Base-by-base conservation (phyloP, 2,329 filamentous ascomycete genomes). In the Penicillium hordei region DNA sequence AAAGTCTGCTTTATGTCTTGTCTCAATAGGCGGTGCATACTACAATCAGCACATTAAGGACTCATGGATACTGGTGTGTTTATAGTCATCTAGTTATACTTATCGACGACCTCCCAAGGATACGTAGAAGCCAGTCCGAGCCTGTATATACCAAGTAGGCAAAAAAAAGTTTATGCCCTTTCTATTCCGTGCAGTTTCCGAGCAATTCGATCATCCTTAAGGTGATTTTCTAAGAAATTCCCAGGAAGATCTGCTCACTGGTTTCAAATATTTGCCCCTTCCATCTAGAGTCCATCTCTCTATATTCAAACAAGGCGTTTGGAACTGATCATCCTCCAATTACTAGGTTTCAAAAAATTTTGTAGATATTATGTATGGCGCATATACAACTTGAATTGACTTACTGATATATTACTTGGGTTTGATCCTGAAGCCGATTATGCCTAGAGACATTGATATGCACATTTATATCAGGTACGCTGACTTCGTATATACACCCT, bases 141-240 rank as follows among this genome's bases (percentile, higher is more conserved):
- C 15, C 13, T 1, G 2, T 34, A 34, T 34, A 31, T 5, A 31
- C 4, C 12, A 34, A 10, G 57, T 79, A 80, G 1, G 70, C 75
- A 60, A 81, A 81, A 70, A 81, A 80, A 0, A 78, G 78, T 31
- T 76, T 68, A 49, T 74, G 67, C 39, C 75, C 73, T 10, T 73
- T 63, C 48, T 68, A 12, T 33, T 33, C 71, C 7, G 71, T 66
- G 9, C 71, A 67, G 8, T 70, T 70, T 44, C 63, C 54, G 7
- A 75, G 58, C 42, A 66, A 72, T 2, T 62, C 34, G n/a, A 70
- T 62, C 49, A 73, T 45, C 46, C 31, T 33, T 33, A 13, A 65
- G 3, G 70, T 46, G 40, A 33, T 40, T 46, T n/a, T 44, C 23
- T 9, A 19, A 27, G 45, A 50, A 44, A 38, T 39, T 29, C 49